Base-by-base conservation (phyloP, 1,284 basidiomycete species). In the Volvariella surrecta region DNA sequence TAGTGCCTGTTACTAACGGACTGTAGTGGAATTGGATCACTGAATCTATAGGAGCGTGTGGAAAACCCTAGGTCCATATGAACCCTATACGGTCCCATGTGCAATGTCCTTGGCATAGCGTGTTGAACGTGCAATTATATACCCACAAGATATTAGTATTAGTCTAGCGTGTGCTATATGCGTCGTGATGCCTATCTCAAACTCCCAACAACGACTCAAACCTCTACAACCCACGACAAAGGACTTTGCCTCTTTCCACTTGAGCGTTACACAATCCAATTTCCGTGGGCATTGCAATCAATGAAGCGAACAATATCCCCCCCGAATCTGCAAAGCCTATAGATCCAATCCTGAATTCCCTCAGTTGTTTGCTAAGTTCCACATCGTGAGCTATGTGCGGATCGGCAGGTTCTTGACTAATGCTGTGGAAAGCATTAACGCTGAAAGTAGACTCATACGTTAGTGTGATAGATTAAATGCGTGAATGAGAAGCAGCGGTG, bases 301-400 rank as follows among this genome's bases (percentile, higher is more conserved):
- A 57, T 13, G 83, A 77, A 1, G 90, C 91, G 34, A 85, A 59
- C 15, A 94, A 62, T 48, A 94, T 92, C 0, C 90, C 90, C 40
- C 72, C 69, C 31, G 77, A 80, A 56, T 86, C 83, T 10, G 83
- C 67, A 45, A 89, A 79, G 3, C 90, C 90, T 28, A 91, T 82
- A 0, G 86, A 89, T 6, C 89, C 90, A 47, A 94, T 94, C 64
- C 82, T 81, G 63, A 93, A 94, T 62, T 92, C 90, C 45, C 78
- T 76, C 58, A 89, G 86, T 55, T 88, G 84, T 49, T 71, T 71
- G 15, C 69, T 66, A 22, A 74, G 72, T 56, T 84, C 82, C 16
- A 63, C 58, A 46, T 80, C 73, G 45, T 63, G 59, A 46, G 54
- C 58, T 9, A 59, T 59, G 7, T 61, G 56, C 2, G 67, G 58